Evolutionary conservation across 306 rosid species (phyloP).

Genomic region (Cucurbita ficifolia): DNA sequence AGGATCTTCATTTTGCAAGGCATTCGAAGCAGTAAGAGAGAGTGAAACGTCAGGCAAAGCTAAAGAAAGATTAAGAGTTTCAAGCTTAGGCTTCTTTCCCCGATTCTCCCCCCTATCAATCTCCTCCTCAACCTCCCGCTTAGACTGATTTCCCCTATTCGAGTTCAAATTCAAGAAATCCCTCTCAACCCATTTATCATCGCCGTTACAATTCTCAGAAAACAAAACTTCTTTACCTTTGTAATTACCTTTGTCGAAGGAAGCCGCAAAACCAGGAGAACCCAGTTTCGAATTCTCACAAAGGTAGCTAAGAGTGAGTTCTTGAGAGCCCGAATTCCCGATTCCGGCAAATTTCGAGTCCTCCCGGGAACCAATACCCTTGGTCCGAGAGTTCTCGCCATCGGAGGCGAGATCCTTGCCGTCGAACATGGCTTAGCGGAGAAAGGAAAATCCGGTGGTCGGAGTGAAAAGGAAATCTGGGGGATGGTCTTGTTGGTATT

Average conservation of each 20-base stretch:
- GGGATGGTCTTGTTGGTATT: neutral
- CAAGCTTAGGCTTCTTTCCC: slow-evolving; percentile 69
- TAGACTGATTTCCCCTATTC: slow-evolving; percentile 43
- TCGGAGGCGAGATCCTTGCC: slow-evolving; percentile 43
- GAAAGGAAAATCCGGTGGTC: neutral
- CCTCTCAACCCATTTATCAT: slow-evolving; percentile 77
- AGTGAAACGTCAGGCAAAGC: slow-evolving; percentile 81
- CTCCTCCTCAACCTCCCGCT: slow-evolving; percentile 64
- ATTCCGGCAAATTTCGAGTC: slow-evolving; percentile 25
- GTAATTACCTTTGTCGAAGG: slow-evolving; percentile 30
- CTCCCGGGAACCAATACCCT: slow-evolving; percentile 30
- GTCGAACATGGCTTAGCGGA: slow-evolving; percentile 35
- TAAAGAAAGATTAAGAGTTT: slow-evolving; percentile 75
- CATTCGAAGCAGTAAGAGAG: slow-evolving; percentile 80
- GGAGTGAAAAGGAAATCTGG: neutral
- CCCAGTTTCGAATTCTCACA: slow-evolving; percentile 29
- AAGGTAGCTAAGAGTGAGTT: slow-evolving; percentile 75
- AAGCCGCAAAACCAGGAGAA: slow-evolving; percentile 18
- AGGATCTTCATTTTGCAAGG: slow-evolving; percentile 45
- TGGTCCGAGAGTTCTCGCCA: slow-evolving; percentile 76
- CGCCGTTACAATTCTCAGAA: slow-evolving; percentile 40
- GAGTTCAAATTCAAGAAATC: slow-evolving; percentile 76
- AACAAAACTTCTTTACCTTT: slow-evolving; percentile 53
- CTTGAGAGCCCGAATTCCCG: slow-evolving; percentile 44
- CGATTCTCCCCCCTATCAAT: slow-evolving; percentile 45